Evolutionary conservation across 805 yeast genomes (phyloP), one percentile per base, ranked within the genome.

Genomic region (Zygosaccharomyces rouxii): DNA sequence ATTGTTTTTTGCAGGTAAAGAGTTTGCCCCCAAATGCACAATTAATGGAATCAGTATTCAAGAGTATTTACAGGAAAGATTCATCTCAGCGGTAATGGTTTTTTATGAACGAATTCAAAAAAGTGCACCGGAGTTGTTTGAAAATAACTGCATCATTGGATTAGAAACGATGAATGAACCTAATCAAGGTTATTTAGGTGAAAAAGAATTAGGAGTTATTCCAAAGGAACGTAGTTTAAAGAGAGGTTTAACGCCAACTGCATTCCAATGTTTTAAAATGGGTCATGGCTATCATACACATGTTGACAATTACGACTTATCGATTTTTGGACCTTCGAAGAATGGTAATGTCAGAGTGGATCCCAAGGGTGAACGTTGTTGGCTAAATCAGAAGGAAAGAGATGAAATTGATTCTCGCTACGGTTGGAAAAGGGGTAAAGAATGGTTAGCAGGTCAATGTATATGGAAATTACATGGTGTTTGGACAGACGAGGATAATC

Each of bases 151-250:
- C 40, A 35, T 66, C 7, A 74, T 76, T n/a, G 97, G 96, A 2
- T 72, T 87, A 48, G 97, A 90, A 67, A 76, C 86, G 43, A 64
- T 90, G 70, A 90, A 90, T 63, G 97, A 90, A 64, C 97, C 97
- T 5, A 84, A 80, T 57, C 63, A 72, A 44, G 97, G 97, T 0
- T 75, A 82, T 45, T 74, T 84, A 37, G 95, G 94, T 0, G 74
- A 75, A 42, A 67, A 69, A 3, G 75, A 86, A 60, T 66, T 90
- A 26, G 71, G 71, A 7, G 56, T 55, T 1, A 62, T 83, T 18
- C 90, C 94, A 0, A 70, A 74, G 4, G 70, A 69, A 4, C 87
- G 86, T 58, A 83, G 83, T 48, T 74, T 92, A 42, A 77, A 84
- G 49, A 73, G 89, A 2, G 92, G 90, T 2, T 81, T 92, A 0